Evolutionary conservation across 192 early-diverging fungal species (phyloP).

Genomic region (Entomortierella lignicola): DNA sequence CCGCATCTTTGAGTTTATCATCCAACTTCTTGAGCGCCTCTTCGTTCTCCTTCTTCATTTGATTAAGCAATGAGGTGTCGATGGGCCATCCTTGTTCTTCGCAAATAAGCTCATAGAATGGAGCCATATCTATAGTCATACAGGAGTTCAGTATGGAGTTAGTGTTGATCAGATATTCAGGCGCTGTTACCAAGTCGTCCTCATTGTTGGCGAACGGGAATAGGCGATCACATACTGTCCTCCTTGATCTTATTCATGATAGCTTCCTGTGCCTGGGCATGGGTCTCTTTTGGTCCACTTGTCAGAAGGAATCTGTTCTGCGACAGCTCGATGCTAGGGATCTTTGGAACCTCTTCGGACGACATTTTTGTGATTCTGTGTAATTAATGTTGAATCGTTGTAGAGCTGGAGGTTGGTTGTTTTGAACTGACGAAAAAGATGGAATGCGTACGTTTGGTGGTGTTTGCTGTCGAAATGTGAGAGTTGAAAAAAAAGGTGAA

Average conservation of each 20-base stretch:
- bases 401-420: background rate
- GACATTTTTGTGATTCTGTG: constrained; percentile 55
- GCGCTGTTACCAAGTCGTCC: too few relatives aligned
- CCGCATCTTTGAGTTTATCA: constrained; percentile 88
- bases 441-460: too few relatives aligned
- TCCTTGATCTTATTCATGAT: constrained; percentile 82
- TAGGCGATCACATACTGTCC: constrained; percentile 87
- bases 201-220: too few relatives aligned
- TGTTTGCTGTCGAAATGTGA: too few relatives aligned
- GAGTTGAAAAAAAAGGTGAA: background rate
- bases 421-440: background rate
- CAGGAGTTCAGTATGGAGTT: too few relatives aligned
- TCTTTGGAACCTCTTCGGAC: constrained; percentile 77
- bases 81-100: constrained; percentile 72
- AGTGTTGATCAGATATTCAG: too few relatives aligned
- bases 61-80: constrained; percentile 63
- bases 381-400: background rate
- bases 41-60: constrained; percentile 78
- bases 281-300: constrained; percentile 76
- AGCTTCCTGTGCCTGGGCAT: constrained; percentile 74
- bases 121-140: constrained; percentile 84
- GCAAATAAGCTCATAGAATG: constrained; percentile 74
- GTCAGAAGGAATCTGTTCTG: constrained; percentile 84
- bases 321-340: constrained; percentile 90
- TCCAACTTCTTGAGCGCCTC: constrained; percentile 83